Base-by-base conservation (phyloP, 2,329 filamentous ascomycete genomes). In the Berkeleyomyces basicola region DNA sequence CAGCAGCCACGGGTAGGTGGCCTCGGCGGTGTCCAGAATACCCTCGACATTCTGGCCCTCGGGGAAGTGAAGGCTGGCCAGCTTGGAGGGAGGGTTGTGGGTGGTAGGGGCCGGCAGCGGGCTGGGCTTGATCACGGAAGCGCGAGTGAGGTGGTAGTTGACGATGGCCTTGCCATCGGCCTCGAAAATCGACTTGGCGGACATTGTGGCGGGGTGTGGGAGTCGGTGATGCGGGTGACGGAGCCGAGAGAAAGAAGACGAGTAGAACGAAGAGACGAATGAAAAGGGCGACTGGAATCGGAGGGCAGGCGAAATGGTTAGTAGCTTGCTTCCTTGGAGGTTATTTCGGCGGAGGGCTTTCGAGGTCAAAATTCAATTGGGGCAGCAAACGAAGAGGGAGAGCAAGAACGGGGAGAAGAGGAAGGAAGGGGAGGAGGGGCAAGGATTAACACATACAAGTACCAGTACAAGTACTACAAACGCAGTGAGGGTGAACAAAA, bases 81-180 rank as follows among this genome's bases (percentile, higher is more conserved):
- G 85, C 77, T 88, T 92, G 70, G 91, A 79, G 66, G 93, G 86
- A 69, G 93, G 79, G 80, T 97, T 97, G 85, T 99, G 93, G 75
- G 84, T 93, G 68, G 87, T 77, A 67, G 88, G 81, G 68, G 82
- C 74, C 70, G 91, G 89, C 64, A 97, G 90, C 77, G 93, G 90
- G 72, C 90, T 92, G 69, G 92, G 88, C 87, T 96, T 97, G 84
- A 99, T 96, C 76, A 95, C 87, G 68, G 90, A 86, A 70, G 93
- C 90, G 74, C 93, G 88, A 71, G 93, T 97, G 78, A 99, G 90
- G 82, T 97, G 93, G 84, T 97, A 99, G 88, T 96, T 97, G 84
- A 99, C 84, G 81, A 99, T 97, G 83, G 93, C 93, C 88, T 99
- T 99, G 84, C 93, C 93, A 81, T 99, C 93, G 82, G 92, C 92